Evolutionary conservation across 805 yeast species (phyloP).

Genomic region (Yarrowia keelungensis): DNA sequence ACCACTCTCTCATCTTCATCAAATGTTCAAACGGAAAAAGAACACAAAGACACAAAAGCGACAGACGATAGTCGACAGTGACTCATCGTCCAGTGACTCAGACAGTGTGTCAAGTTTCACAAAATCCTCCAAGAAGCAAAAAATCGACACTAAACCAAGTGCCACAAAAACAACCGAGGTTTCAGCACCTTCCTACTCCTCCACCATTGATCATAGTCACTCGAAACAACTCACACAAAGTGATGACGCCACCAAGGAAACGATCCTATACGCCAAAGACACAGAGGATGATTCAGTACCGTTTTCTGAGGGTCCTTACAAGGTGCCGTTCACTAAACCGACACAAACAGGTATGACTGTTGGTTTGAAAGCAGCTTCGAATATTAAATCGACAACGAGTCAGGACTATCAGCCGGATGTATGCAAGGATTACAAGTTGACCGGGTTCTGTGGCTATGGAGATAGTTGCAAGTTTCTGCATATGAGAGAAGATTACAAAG

Average conservation of each 20-base stretch:
- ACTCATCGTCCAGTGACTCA: neutral
- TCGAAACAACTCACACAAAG: neutral
- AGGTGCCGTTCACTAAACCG: slow-evolving; percentile 10
- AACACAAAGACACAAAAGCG: neutral
- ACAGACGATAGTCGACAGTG: neutral
- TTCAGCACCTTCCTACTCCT: slow-evolving; percentile 6
- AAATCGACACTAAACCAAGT: neutral
- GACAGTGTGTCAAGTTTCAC: neutral
- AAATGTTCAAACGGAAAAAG: slow-evolving; percentile 19
- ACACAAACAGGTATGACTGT: slow-evolving; percentile 39
- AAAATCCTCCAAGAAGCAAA: neutral
- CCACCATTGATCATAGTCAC: slow-evolving; percentile 5
- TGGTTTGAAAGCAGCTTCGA: slow-evolving; percentile 54
- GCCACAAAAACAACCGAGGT: neutral
- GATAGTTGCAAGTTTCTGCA: slow-evolving; percentile 96
- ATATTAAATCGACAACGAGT: slow-evolving; percentile 68
- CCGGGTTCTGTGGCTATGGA: slow-evolving; percentile 97
- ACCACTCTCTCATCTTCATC: neutral
- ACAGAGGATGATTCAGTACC: neutral
- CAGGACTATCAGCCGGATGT: slow-evolving; percentile 92
- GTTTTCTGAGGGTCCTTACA: slow-evolving; percentile 3
- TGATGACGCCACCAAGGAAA: slow-evolving; percentile 31
- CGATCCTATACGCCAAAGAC: slow-evolving; percentile 14
- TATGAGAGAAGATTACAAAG: slow-evolving; percentile 81
- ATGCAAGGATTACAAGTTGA: slow-evolving; percentile 87